Evolutionary conservation across 1,139 yeast species (phyloP).

Genomic region (Yamadazyma blattariae): DNA sequence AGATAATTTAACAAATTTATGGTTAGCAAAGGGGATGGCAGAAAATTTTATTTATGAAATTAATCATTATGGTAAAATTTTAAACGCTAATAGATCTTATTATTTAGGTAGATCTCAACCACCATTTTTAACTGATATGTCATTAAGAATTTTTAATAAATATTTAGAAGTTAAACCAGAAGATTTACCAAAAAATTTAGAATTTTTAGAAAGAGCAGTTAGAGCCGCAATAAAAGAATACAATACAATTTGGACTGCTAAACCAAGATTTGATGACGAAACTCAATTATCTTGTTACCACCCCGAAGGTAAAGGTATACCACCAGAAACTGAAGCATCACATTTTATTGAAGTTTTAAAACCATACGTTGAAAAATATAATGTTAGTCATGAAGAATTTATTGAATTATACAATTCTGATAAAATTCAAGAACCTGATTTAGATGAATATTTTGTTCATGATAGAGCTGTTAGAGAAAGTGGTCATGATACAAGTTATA

Average conservation of each 20-base stretch:
- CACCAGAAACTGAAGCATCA: constrained; percentile 93
- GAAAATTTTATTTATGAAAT: constrained; percentile 91
- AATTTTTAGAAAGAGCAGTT: constrained; percentile 62
- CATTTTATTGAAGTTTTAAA: constrained; percentile 75
- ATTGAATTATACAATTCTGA: constrained; percentile 67
- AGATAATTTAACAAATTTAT: constrained; percentile 39
- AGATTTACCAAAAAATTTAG: constrained; percentile 37
- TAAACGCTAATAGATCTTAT: constrained; percentile 92
- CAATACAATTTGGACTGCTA: constrained; percentile 69
- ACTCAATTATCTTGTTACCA: constrained; percentile 89
- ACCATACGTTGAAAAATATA: constrained; percentile 67
- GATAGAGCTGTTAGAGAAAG: constrained; percentile 96
- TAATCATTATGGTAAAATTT: constrained; percentile 83
- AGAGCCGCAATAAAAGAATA: constrained; percentile 88
- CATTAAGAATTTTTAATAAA: constrained; percentile 64
- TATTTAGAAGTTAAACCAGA: constrained; percentile 45
- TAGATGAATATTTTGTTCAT: constrained; percentile 86
- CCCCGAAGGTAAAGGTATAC: constrained; percentile 87
- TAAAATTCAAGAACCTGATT: constrained; percentile 64
- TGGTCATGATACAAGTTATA: constrained; percentile 92
- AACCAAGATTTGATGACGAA: constrained; percentile 70
- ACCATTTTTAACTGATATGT: constrained; percentile 96
- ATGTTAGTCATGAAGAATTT: constrained; percentile 65
- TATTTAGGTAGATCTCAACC: constrained; percentile 94
- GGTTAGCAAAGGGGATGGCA: constrained; percentile 84